Evolutionary conservation across 2,329 filamentous ascomycete species (phyloP), one percentile per base, ranked within the genome.

Genomic region (Scedosporium aurantiacum): DNA sequence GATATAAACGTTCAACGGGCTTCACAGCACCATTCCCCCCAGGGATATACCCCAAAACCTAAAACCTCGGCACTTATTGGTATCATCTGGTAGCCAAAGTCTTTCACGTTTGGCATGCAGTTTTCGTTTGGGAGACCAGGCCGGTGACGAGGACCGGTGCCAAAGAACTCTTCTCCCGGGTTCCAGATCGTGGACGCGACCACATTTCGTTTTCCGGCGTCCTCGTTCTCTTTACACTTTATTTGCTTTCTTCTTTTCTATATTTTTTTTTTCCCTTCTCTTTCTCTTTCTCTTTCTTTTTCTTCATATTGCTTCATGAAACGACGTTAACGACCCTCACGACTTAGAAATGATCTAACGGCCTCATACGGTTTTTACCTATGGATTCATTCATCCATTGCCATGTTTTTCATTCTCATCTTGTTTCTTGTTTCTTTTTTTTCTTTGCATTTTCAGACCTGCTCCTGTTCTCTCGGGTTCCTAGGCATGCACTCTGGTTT

Each of bases 1-100:
- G 47, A 54, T 61, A 61, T 61, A 61, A 61, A 61, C 59, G 37
- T 61, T 61, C 59, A 56, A 61, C 54, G 52, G 59, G 59, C 59
- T 61, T 61, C 59, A 61, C 59, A 61, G 59, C 59, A 61, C 59
- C 59, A 47, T 45, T 54, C 52, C 59, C 58, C 32, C 58, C n/a
- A 28, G 59, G 59, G 50, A 61, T 57, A 61, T 57, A 61, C 59
- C 37, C 59, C 18, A n/a, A 41, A 37, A 32, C 28, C 32, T 12
- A 57, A 18, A 57, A 47, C 27, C 40, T 27, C 52, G 37, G 43
- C 40, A 61, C 59, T 32, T 54, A 61, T 55, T 55, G 58, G 59
- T n/a, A 54, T 23, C 50, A 40, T 27, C 18, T 27, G 18, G 50
- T 25, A 54, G 21, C 18, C 50, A 23, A 54, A 23, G 18, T 54